phyloP scores from a whole-genome alignment of 768 basidiomycete species.

The Cytidiella melzeri region DNA sequence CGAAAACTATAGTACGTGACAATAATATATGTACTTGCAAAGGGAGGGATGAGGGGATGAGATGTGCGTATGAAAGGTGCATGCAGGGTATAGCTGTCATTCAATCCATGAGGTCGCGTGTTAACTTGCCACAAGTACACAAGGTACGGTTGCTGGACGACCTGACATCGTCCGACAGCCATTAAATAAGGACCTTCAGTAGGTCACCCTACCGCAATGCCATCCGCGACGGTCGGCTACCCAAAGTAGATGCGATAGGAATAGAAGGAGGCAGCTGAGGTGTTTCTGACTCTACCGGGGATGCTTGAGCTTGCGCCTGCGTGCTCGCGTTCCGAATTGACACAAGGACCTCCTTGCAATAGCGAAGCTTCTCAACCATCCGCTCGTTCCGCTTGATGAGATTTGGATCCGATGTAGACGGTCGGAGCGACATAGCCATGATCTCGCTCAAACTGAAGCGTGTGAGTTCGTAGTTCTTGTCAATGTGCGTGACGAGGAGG shows the following conservation, averaged over 20 bases:
- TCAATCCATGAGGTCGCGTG: not conserved
- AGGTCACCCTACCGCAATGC: not conserved
- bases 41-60: not conserved
- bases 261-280: not conserved
- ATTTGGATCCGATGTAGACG: constrained; percentile 40
- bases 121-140: no score
- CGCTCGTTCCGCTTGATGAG: constrained; percentile 55
- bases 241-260: not conserved
- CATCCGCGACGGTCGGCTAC: constrained; percentile 1
- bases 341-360: constrained; percentile 77
- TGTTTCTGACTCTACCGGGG: constrained; percentile 1
- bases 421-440: constrained; percentile 48
- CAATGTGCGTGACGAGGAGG: constrained; percentile 79
- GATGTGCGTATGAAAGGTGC: not conserved
- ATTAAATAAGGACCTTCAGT: not conserved
- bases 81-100: constrained; percentile 2
- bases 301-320: constrained; percentile 3
- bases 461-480: constrained; percentile 78
- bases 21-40: not conserved
- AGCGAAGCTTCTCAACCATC: constrained; percentile 75
- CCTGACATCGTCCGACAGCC: constrained; percentile 4
- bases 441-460: constrained; percentile 68
- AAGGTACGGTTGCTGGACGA: no score
- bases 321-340: constrained; percentile 61
- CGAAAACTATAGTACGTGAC: not conserved